phyloP scores from a whole-genome alignment of 805 yeast genomes.

The Candida awuae region DNA sequence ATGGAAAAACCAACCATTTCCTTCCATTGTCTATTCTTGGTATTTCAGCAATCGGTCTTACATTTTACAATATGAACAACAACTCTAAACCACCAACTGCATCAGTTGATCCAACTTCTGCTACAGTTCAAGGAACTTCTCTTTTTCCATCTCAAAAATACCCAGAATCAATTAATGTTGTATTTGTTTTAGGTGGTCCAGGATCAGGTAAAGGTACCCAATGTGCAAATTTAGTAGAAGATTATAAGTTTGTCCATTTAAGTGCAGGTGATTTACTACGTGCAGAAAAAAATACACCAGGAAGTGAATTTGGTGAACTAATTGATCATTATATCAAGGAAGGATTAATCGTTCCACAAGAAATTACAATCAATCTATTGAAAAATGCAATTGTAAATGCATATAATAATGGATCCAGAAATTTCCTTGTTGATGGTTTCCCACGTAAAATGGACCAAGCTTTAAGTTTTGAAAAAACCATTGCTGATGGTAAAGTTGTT shows the following conservation, averaged over 20 bases:
- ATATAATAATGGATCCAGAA: conserved; percentile 40
- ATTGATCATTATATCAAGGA: conserved; percentile 79
- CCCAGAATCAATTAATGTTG: conserved; percentile 46
- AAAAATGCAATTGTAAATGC: conserved; percentile 66
- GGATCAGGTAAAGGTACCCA: conserved; percentile 98
- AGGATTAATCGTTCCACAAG: conserved; percentile 91
- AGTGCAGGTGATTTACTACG: conserved; percentile 96
- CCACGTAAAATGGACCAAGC: conserved; percentile 99
- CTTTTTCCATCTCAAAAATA: conserved; percentile 6
- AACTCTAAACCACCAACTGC: conserved; percentile 27
- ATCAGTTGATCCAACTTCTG: conserved; percentile 25
- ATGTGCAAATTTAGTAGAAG: conserved; percentile 74
- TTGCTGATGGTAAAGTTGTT: conserved; percentile 63
- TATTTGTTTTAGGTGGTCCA: conserved; percentile 94
- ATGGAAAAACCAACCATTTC: conserved; percentile 14
- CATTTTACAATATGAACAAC: conserved; percentile 25
- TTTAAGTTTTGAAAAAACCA: conserved; percentile 71
- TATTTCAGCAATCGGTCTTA: conserved; percentile 26
- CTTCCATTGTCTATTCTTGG: conserved; percentile 25
- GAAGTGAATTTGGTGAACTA: conserved; percentile 76
- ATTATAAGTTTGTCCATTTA: conserved; percentile 76
- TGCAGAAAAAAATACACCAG: conserved; percentile 80
- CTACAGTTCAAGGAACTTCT: conserved; percentile 27
- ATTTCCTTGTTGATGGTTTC: conserved; percentile 89
- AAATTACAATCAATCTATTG: conserved; percentile 75